Evolutionary conservation across 1,139 yeast species (phyloP).

Genomic region (Protomyces inundatus): DNA sequence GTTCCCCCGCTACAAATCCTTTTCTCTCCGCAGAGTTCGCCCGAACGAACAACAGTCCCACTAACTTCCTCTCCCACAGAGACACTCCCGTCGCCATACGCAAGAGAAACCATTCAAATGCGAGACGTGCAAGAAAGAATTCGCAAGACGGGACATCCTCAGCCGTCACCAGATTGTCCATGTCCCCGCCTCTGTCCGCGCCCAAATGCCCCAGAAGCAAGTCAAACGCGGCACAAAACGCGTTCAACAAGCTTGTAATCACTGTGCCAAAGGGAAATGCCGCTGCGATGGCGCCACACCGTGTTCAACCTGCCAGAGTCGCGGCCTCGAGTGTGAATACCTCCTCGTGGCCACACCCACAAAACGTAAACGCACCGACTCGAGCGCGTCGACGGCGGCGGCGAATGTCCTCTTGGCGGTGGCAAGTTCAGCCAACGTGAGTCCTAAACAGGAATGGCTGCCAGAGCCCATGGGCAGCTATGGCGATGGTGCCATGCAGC

Average conservation of each 20-base stretch:
- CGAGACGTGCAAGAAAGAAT: conserved; percentile 20
- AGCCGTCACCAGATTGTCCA: conserved; percentile 19
- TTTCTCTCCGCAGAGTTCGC: too few relatives aligned
- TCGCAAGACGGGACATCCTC: conserved; percentile 22
- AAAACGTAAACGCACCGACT: conserved; percentile 20
- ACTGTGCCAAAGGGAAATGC: conserved; percentile 24
- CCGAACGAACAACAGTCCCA: not conserved
- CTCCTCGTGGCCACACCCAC: conserved; percentile 12
- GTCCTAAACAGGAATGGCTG: conserved; percentile 18
- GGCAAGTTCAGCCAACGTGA: conserved; percentile 21
- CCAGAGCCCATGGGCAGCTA: conserved; percentile 4
- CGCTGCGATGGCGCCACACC: conserved; percentile 22
- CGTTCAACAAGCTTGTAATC: conserved; percentile 20
- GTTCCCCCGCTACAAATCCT: too few relatives aligned
- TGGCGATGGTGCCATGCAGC: conserved; percentile 18
- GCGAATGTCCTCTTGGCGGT: conserved; percentile 19
- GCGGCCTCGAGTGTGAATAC: conserved; percentile 17
- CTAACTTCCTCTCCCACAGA: not conserved
- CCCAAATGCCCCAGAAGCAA: conserved; percentile 21
- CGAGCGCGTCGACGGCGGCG: conserved; percentile 22
- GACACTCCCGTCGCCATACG: conserved; percentile 19
- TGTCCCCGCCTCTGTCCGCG: conserved; percentile 21
- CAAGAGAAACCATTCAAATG: conserved; percentile 25
- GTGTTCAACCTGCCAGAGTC: conserved; percentile 20
- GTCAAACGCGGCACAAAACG: conserved; percentile 21